Conservation (phyloP, 2,329 filamentous ascomycete species). For the Calonectria montana region DNA sequence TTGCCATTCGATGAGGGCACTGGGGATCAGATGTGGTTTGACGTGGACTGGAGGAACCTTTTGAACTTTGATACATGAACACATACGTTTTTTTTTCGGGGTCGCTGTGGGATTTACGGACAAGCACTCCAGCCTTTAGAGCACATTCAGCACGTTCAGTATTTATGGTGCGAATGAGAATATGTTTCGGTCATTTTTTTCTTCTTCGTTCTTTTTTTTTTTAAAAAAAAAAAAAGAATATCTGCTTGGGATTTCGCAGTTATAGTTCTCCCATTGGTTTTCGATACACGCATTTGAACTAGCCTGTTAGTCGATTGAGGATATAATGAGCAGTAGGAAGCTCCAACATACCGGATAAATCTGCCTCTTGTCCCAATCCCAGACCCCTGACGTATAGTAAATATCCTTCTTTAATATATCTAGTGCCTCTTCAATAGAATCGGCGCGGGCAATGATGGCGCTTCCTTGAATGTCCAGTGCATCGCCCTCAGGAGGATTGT, state of each 20-base stretch:
- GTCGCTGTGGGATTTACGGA: neutral
- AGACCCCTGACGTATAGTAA: neutral
- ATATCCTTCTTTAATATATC: slow-evolving; percentile 8
- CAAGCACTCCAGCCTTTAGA: neutral
- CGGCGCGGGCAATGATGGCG: slow-evolving; percentile 9
- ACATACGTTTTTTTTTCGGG: slow-evolving; percentile 5
- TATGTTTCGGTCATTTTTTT: neutral
- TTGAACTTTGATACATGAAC: slow-evolving; percentile 8
- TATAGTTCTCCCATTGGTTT: neutral
- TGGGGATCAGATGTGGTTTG: slow-evolving; percentile 20
- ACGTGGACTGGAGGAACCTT: slow-evolving; percentile 20
- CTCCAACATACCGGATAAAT: neutral
- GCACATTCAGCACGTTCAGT: neutral
- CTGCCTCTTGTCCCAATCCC: slow-evolving; percentile 8
- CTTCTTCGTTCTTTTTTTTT: no score
- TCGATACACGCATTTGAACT: slow-evolving; percentile 10
- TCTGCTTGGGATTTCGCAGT: neutral
- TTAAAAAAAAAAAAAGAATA: no score
- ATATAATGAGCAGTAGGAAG: neutral
- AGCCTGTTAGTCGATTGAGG: neutral
- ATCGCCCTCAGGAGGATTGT: neutral
- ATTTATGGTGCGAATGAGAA: neutral
- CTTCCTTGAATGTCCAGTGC: neutral
- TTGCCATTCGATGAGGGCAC: slow-evolving; percentile 9
- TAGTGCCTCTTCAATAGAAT: neutral